Base-by-base conservation (phyloP, 495 filamentous ascomycete genomes). In the Penicillium robsamsonii region DNA sequence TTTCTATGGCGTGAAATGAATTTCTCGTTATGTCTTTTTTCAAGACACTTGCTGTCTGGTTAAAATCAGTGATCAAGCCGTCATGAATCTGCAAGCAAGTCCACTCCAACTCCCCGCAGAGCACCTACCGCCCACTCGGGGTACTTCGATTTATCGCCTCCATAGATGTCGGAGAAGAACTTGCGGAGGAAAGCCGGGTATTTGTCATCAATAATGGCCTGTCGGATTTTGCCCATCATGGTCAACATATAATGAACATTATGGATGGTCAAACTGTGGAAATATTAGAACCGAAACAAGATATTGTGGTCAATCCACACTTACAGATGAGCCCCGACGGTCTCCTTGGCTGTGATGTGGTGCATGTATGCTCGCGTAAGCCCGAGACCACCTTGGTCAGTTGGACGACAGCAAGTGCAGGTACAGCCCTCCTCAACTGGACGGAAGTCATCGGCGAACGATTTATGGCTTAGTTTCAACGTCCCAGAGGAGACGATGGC, bases 331-430 rank as follows among this genome's bases (percentile, higher is more conserved):
- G 95, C 94, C 11, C 92, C 93, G 0, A 89, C 94, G 7, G 94
- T 97, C 75, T 97, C 94, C 69, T 99, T 99, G 3, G 86, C 86
- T 1, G 90, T 86, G 46, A 96, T 79, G 72, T 99, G 94, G 67
- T 97, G 84, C 30, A 97, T 87, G 69, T 90, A 97, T 5, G 95
- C 90, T 46, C 87, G 81, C 17, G 94, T 95, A 55, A 97, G 83
- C 13, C 90, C 92, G 50, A 97, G 75, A 0, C 90, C 89, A 11
- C 88, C 89, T 30, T 89, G 77, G 1, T 79, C 75, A 47, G 68
- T 68, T 22, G 88, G 79, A 44, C 84, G 77, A 69, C 94, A 98
- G 72, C 88, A 90, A 12, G 74, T 70, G 66, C 94, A 98, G 18
- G 75, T 80, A 62, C 94, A 98, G 30, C 81, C 86, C 31, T 87